A percentile compares a stretch with the other conserved stretches of the same genome.
These are phyloP conservation scores for Colletotrichum gigasporum DNA, from an alignment of 2,329 filamentous ascomycete species.

Conservation along the genomic window DNA sequence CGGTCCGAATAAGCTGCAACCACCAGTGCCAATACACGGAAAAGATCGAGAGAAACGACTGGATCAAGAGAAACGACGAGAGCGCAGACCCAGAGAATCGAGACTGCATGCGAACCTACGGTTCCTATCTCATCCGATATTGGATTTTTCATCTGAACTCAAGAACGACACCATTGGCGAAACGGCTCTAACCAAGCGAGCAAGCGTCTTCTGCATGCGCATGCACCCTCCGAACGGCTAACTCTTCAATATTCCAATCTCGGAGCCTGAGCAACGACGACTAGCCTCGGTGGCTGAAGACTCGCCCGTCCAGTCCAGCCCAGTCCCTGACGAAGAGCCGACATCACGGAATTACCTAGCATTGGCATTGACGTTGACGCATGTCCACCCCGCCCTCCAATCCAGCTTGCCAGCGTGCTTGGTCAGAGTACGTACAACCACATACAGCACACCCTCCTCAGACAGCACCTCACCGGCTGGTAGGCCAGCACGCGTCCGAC, in stretches of 20 bases:
- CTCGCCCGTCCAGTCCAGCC: neutral
- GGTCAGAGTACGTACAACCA: neutral
- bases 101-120: neutral
- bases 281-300: neutral
- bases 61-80: neutral
- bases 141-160: constrained; percentile 19
- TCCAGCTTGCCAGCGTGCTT: neutral
- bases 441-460: neutral
- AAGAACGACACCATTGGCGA: constrained; percentile 16
- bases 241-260: neutral
- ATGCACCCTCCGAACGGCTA: constrained; percentile 10
- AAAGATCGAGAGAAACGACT: no score
- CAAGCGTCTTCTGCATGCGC: constrained; percentile 3
- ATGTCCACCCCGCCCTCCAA: constrained; percentile 6
- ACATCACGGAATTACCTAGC: constrained; percentile 13
- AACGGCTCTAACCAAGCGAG: constrained; percentile 25
- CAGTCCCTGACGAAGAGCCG: constrained; percentile 10
- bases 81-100: neutral
- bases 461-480: neutral
- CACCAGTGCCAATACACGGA: neutral
- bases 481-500: neutral
- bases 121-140: constrained; percentile 2
- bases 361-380: constrained; percentile 26
- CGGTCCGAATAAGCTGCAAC: neutral
- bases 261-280: neutral